Evolutionary conservation across 108 stramenopile genomes (phyloP).

Genomic region (Nitzschia sp.): DNA sequence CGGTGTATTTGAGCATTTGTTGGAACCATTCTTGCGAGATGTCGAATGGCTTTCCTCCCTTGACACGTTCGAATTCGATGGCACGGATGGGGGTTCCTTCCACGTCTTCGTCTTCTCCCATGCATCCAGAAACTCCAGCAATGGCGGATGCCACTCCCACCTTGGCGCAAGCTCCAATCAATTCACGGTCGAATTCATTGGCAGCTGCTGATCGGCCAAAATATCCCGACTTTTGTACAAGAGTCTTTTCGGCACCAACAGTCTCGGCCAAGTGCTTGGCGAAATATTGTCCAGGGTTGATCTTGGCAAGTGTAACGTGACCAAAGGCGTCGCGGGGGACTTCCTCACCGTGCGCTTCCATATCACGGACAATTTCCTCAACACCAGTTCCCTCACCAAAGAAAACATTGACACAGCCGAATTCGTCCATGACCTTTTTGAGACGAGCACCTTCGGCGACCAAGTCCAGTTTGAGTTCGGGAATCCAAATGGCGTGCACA

Average conservation of each 20-base stretch:
- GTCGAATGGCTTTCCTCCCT: slow-evolving; percentile 87
- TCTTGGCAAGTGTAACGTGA: slow-evolving; percentile 83
- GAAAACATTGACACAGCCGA: slow-evolving; percentile 90
- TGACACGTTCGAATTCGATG: slow-evolving; percentile 91
- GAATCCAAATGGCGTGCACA: slow-evolving; percentile 91
- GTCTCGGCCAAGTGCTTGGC: slow-evolving; percentile 67
- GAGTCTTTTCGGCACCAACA: slow-evolving; percentile 87
- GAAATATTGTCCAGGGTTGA: slow-evolving; percentile 90
- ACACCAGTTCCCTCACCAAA: slow-evolving; percentile 91
- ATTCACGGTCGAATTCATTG: slow-evolving; percentile 79
- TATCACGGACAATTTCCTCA: slow-evolving; percentile 79
- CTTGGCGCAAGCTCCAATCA: slow-evolving; percentile 84
- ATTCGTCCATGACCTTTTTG: slow-evolving; percentile 81
- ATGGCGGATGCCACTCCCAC: slow-evolving; percentile 81
- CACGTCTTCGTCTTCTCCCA: slow-evolving; percentile 91
- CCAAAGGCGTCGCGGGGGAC: slow-evolving; percentile 90
- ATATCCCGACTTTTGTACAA: slow-evolving; percentile 92
- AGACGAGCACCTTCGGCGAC: slow-evolving; percentile 77
- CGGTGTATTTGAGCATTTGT: slow-evolving; percentile 81
- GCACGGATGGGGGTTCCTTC: slow-evolving; percentile 80
- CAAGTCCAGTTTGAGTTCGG: slow-evolving; percentile 76
- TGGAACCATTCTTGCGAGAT: slow-evolving; percentile 77
- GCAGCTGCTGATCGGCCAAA: slow-evolving; percentile 88
- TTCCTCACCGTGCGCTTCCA: slow-evolving; percentile 58
- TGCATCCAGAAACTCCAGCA: slow-evolving; percentile 77